Evolutionary conservation across 1,284 basidiomycete genomes (phyloP), one percentile per base, ranked within the genome.

Genomic region (Phlebopus sp.): DNA sequence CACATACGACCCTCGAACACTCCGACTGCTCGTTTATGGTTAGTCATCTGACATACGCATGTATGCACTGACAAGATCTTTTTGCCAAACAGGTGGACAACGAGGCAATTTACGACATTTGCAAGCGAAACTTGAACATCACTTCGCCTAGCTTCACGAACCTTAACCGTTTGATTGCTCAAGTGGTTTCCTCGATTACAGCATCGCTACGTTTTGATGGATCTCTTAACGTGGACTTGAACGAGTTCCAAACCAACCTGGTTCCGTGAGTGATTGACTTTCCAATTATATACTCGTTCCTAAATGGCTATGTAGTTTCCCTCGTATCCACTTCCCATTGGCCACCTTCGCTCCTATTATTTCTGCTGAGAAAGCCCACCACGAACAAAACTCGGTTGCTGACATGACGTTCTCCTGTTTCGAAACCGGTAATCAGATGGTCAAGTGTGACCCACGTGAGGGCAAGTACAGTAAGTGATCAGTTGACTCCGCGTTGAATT

Each of bases 1-100:
- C 96, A 39, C 96, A 99, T 77, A 98, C 96, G 45, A 99, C 96
- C 35, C 86, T 99, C 46, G 96, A 99, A 77, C 95, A 99, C 78
- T 97, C 94, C 23, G 96, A 99, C 77, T 99, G 96, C 74, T 98
- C 96, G 23, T 97, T 97, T 81, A 96, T 97, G 92, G 93, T 86
- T 57, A 31, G 67, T 57, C 41, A 31, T 15, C 42, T 44, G 19
- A 55, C 49, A 62, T 47, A 43, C 50, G 37, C 37, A 13, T 32
- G 27, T 25, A 1, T 40, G 23, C 31, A 39, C 6, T 60, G 42
- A 43, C 48, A 30, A 44, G 23, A n/a, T n/a, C 47, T 2, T 5
- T 4, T 44, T 42, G 15, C 48, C 30, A 30, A 53, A 36, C 36
- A 86, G 84, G 84, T 95, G 54, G 92, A 95, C 70, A 95, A 95